phyloP scores from a whole-genome alignment of 2,329 filamentous ascomycete species.

The Apiospora kogelbergensis region DNA sequence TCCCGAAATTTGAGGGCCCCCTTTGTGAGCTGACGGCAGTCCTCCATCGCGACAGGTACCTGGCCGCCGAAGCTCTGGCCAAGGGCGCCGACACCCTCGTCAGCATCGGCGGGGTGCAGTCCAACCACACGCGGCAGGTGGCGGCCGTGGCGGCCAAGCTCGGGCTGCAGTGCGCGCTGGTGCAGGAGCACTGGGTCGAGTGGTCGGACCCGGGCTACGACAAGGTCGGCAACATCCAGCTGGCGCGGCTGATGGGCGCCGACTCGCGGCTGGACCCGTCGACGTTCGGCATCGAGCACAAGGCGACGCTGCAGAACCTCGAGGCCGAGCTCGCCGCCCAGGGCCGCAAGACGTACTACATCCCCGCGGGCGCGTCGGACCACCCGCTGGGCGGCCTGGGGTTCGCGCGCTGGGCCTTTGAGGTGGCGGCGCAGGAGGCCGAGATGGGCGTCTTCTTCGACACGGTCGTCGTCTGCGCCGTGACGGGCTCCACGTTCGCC shows the following conservation, averaged over 20 bases:
- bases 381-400: constrained; percentile 70
- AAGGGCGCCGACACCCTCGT: constrained; percentile 61
- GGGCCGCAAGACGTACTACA: constrained; percentile 67
- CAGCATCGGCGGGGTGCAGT: constrained; percentile 67
- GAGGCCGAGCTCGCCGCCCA: constrained; percentile 49
- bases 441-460: constrained; percentile 65
- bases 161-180: constrained; percentile 55
- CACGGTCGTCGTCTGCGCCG: constrained; percentile 66
- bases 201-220: constrained; percentile 60
- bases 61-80: constrained; percentile 61
- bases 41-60: constrained; percentile 45
- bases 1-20: no score
- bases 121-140: constrained; percentile 69
- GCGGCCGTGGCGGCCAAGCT: constrained; percentile 60
- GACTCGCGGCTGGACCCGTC: constrained; percentile 61
- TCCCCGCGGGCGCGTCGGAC: constrained; percentile 70
- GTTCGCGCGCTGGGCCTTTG: constrained; percentile 70
- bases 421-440: constrained; percentile 64
- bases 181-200: constrained; percentile 70
- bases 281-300: constrained; percentile 68
- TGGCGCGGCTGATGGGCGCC: constrained; percentile 66
- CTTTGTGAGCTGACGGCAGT: neutral
- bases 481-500: constrained; percentile 69
- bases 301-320: constrained; percentile 55
- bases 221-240: constrained; percentile 69